Percentiles rank a stretch among this genome's conserved stretches.
These are phyloP conservation scores for Solanum ossicruentum DNA, from an alignment of 257 asterid genomes.

Conservation along the genomic window DNA sequence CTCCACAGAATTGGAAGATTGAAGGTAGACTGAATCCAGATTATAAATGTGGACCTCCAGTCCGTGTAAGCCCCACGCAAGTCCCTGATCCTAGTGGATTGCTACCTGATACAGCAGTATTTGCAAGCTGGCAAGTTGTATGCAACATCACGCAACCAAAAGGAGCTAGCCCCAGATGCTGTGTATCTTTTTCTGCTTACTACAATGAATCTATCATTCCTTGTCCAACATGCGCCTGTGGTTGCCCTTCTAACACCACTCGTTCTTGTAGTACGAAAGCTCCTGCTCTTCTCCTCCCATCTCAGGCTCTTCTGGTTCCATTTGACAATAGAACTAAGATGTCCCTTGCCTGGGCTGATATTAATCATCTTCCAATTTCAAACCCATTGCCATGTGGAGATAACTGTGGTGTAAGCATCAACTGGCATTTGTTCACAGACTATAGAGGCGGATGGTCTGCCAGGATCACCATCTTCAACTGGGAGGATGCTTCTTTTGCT, in stretches of 20 bases:
- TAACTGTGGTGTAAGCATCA: conserved; percentile 79
- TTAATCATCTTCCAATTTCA: conserved; percentile 52
- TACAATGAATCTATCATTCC: conserved; percentile 87
- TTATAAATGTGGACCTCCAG: conserved; percentile 74
- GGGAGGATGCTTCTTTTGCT: conserved; percentile 53
- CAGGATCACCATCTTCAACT: conserved; percentile 73
- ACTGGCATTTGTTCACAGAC: conserved; percentile 86
- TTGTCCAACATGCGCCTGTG: conserved; percentile 82
- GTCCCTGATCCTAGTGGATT: conserved; percentile 62
- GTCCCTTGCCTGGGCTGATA: conserved; percentile 67
- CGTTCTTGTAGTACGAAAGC: conserved; percentile 41
- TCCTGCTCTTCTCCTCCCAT: conserved; percentile 69
- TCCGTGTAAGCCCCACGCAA: conserved; percentile 60
- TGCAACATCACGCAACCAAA: conserved; percentile 73
- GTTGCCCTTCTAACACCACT: conserved; percentile 32
- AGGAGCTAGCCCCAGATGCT: conserved; percentile 64
- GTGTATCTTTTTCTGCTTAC: conserved; percentile 87
- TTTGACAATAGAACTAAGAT: conserved; percentile 50
- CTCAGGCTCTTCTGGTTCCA: conserved; percentile 72
- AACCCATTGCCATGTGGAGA: conserved; percentile 75
- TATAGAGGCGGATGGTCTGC: conserved; percentile 89
- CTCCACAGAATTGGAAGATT: conserved; percentile 80
- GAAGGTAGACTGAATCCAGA: conserved; percentile 67
- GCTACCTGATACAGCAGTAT: conserved; percentile 31
- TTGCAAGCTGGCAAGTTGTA: conserved; percentile 91